A percentile compares a stretch with the other conserved stretches of the same genome.
Evolutionary conservation across 2,329 filamentous ascomycete species (phyloP).

Genomic region (Diplodia intermedia): DNA sequence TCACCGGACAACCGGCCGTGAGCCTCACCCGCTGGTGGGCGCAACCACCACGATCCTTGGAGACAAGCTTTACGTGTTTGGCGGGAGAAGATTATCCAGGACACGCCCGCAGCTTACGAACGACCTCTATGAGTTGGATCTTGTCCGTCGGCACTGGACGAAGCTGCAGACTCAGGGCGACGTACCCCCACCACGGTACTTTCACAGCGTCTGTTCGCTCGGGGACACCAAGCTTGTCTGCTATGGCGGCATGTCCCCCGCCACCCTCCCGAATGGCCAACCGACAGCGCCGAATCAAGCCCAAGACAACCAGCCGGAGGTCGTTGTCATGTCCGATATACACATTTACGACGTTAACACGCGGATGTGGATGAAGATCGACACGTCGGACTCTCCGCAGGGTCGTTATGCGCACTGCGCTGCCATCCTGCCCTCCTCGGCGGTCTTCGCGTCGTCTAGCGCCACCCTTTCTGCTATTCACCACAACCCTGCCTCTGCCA

Average conservation of each 20-base stretch:
- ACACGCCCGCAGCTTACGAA: conserved; percentile 85
- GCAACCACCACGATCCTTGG: conserved; percentile 94
- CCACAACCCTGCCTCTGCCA: conserved; percentile 82
- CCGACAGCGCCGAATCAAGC: conserved; percentile 49
- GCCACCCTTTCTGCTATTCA: conserved; percentile 87
- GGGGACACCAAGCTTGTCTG: conserved; percentile 97
- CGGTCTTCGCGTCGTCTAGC: conserved; percentile 81
- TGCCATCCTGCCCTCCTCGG: conserved; percentile 86
- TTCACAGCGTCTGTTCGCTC: conserved; percentile 92
- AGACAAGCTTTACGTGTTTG: conserved; percentile 97
- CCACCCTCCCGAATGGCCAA: conserved; percentile 54
- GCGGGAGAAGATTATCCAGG: conserved; percentile 84
- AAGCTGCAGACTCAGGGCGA: conserved; percentile 86
- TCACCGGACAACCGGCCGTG: conserved; percentile 83
- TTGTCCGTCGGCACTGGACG: conserved; percentile 91
- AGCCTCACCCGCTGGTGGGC: conserved; percentile 89
- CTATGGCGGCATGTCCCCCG: conserved; percentile 97
- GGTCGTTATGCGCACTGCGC: conserved; percentile 97
- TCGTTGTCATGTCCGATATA: conserved; percentile 97
- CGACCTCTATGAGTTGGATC: conserved; percentile 90
- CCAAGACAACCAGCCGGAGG: conserved; percentile 77
- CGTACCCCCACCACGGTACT: conserved; percentile 89
- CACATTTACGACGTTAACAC: conserved; percentile 90
- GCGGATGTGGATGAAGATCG: conserved; percentile 83
- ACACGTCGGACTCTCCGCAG: conserved; percentile 81